phyloP scores from a whole-genome alignment of 306 rosid species.

The Fagus sylvatica region DNA sequence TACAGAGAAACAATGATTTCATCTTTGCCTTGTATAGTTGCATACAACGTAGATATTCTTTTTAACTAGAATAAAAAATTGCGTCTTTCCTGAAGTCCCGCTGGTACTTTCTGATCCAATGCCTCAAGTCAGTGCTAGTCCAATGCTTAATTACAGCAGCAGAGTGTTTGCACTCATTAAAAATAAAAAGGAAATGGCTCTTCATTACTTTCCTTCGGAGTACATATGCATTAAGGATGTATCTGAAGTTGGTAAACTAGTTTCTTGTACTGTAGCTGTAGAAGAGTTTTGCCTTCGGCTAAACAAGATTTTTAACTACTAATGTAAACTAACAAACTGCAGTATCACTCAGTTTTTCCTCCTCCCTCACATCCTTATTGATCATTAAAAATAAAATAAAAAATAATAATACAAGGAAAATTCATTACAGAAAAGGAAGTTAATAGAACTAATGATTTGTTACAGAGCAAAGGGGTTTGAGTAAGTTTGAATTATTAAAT shows the following conservation, averaged over 20 bases:
- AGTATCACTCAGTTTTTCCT: neutral
- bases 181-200: neutral
- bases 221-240: neutral
- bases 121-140: neutral
- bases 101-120: neutral
- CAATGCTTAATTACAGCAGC: neutral
- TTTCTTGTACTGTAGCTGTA: neutral
- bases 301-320: neutral
- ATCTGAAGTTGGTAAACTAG: neutral
- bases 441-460: conserved; percentile 19
- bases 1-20: no score
- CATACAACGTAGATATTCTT: no score
- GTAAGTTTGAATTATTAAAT: conserved; percentile 21
- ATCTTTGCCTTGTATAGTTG: no score
- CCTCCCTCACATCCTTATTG: neutral
- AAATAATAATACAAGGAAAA: conserved; percentile 10
- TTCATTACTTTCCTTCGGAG: neutral
- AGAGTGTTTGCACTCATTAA: neutral
- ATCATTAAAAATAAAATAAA: neutral
- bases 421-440: conserved; percentile 30
- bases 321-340: neutral
- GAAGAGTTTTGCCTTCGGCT: neutral
- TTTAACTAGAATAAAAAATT: no score
- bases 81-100: no score
- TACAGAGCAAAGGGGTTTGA: conserved; percentile 28